A percentile compares a stretch with the other conserved stretches of the same genome.
phyloP scores from a whole-genome alignment of 2,329 filamentous ascomycete species.

The Lachnellula occidentalis region DNA sequence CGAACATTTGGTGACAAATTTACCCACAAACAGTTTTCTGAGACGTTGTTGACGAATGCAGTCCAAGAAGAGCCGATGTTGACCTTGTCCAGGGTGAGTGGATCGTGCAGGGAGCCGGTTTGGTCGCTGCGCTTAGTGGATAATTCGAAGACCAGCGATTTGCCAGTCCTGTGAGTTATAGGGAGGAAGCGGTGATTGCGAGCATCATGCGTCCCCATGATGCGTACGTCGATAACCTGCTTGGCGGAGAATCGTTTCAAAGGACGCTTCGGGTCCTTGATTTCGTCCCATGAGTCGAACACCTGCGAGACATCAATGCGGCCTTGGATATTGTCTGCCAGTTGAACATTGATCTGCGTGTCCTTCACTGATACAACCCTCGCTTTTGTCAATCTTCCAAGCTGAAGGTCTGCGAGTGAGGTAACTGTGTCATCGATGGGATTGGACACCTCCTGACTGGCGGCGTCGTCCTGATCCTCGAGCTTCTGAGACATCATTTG shows the following conservation, averaged over 20 bases:
- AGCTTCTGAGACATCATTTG: slow-evolving; percentile 37
- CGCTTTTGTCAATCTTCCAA: slow-evolving; percentile 71
- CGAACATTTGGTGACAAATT: slow-evolving; percentile 84
- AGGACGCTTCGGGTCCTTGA: slow-evolving; percentile 75
- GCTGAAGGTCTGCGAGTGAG: slow-evolving; percentile 64
- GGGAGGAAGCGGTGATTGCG: slow-evolving; percentile 87
- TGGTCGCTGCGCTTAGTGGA: slow-evolving; percentile 67
- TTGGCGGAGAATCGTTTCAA: slow-evolving; percentile 68
- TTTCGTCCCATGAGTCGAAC: slow-evolving; percentile 84
- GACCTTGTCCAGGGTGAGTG: slow-evolving; percentile 68
- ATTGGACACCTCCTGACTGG: slow-evolving; percentile 44
- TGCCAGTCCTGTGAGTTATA: slow-evolving; percentile 77
- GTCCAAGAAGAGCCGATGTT: slow-evolving; percentile 66
- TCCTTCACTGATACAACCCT: slow-evolving; percentile 79
- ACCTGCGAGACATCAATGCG: slow-evolving; percentile 87
- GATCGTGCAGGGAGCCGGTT: slow-evolving; percentile 48
- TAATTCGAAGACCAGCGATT: slow-evolving; percentile 76
- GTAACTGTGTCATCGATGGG: slow-evolving; percentile 60
- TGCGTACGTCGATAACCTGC: slow-evolving; percentile 65
- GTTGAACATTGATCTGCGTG: slow-evolving; percentile 85
- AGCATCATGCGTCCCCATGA: slow-evolving; percentile 85
- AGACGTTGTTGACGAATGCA: slow-evolving; percentile 88
- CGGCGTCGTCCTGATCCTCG: slow-evolving; percentile 23
- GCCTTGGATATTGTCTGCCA: slow-evolving; percentile 85
- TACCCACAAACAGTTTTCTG: slow-evolving; percentile 77